phyloP scores from a whole-genome alignment of 1,284 basidiomycete genomes.

The Sphagnurus paluster region DNA sequence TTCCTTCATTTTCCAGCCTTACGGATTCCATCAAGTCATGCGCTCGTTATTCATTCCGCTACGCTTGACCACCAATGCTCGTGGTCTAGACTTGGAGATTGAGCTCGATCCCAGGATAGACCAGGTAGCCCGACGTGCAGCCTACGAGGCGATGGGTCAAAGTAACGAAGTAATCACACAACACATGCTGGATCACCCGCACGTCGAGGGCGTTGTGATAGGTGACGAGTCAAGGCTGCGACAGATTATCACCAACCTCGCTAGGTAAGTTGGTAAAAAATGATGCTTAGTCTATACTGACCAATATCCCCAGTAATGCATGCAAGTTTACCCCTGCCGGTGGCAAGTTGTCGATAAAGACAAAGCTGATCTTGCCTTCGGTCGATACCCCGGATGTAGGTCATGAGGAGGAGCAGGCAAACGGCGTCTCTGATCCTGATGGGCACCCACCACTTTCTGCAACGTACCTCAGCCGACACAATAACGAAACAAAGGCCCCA shows the following conservation, averaged over 20 bases:
- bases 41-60: slow-evolving; percentile 79
- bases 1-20: slow-evolving; percentile 50
- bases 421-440: background rate
- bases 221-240: slow-evolving; percentile 81
- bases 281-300: background rate
- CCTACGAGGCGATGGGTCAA: slow-evolving; percentile 59
- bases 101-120: slow-evolving; percentile 79
- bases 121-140: slow-evolving; percentile 56
- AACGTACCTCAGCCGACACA: slow-evolving; percentile 51
- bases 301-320: slow-evolving; percentile 54
- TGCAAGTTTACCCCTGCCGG: slow-evolving; percentile 82
- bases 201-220: slow-evolving; percentile 65
- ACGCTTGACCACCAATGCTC: slow-evolving; percentile 71
- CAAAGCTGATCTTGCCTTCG: slow-evolving; percentile 48
- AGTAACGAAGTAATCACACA: slow-evolving; percentile 37
- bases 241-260: slow-evolving; percentile 79
- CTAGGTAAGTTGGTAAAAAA: slow-evolving; percentile 48
- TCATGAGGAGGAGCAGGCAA: background rate
- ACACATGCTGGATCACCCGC: slow-evolving; percentile 42
- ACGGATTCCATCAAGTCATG: slow-evolving; percentile 83
- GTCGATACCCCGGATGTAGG: background rate
- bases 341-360: slow-evolving; percentile 62
- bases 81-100: slow-evolving; percentile 66
- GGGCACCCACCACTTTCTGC: slow-evolving; percentile 40
- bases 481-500: slow-evolving; percentile 34